These are phyloP conservation scores for Orbilia quercus DNA, from an alignment of 2,329 filamentous ascomycete species.

Conservation along the genomic window DNA sequence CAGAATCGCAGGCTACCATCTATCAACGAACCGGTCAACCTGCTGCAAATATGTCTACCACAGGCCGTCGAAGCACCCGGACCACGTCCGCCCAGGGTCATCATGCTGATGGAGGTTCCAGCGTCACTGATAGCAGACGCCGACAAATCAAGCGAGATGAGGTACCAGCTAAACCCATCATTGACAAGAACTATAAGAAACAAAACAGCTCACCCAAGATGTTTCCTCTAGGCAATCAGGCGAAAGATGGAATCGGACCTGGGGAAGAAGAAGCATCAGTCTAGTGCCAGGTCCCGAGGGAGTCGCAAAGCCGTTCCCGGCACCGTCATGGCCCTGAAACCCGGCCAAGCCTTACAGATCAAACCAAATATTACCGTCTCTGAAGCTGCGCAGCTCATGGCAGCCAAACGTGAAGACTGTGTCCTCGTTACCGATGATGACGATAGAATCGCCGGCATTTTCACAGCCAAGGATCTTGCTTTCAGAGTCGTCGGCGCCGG, in stretches of 20 bases:
- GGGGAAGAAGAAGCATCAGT: conserved; percentile 92
- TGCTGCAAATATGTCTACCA: conserved; percentile 48
- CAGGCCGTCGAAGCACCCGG: conserved; percentile 33
- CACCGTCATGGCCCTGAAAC: conserved; percentile 93
- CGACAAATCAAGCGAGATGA: conserved; percentile 99
- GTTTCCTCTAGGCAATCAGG: conserved; percentile 80
- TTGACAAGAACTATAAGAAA: conserved; percentile 1
- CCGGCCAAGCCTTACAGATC: conserved; percentile 95
- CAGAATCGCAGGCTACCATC: conserved; percentile 24
- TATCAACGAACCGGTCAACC: conserved; percentile 17
- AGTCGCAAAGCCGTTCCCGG: conserved; percentile 88
- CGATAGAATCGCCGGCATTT: conserved; percentile 97
- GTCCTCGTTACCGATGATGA: conserved; percentile 98
- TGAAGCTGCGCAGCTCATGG: conserved; percentile 98
- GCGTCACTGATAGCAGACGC: conserved; percentile 90
- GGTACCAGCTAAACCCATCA: conserved; percentile 69
- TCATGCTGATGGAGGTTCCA: conserved; percentile 65
- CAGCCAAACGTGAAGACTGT: conserved; percentile 97
- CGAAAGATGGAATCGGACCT: conserved; percentile 96
- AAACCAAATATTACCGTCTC: conserved; percentile 93
- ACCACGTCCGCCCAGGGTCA: conserved; percentile 47
- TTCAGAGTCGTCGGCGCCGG: conserved; percentile 95
- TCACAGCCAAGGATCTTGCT: conserved; percentile 97
- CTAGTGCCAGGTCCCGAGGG: conserved; percentile 77
- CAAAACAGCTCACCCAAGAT: conserved; percentile 48